Conservation (phyloP, 108 stramenopile genomes). For the Cylindrotheca fusiformis region DNA sequence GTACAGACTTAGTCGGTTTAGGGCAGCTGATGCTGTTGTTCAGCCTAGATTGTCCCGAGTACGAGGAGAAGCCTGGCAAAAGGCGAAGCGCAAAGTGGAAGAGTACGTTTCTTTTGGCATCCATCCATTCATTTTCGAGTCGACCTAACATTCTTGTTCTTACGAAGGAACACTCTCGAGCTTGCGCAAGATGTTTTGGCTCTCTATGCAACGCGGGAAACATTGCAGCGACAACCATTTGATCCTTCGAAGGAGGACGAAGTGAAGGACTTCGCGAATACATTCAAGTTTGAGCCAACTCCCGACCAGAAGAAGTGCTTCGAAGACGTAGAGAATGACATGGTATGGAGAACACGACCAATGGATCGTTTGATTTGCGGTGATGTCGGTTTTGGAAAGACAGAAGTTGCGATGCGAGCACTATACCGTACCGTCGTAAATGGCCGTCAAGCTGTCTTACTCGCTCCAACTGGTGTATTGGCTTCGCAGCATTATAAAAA, state of each 20-base stretch:
- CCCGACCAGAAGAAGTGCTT: constrained; percentile 85
- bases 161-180: constrained; percentile 48
- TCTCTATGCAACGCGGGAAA: constrained; percentile 65
- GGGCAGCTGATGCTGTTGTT: constrained; percentile 69
- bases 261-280: constrained; percentile 66
- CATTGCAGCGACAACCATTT: constrained; percentile 59
- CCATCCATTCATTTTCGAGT: not conserved
- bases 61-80: constrained; percentile 76
- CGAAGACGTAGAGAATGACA: constrained; percentile 91
- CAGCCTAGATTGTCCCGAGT: constrained; percentile 70
- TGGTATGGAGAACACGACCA: constrained; percentile 89
- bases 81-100: constrained; percentile 73
- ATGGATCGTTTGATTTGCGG: constrained; percentile 97
- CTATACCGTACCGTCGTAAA: constrained; percentile 78
- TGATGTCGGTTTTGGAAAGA: constrained; percentile 98
- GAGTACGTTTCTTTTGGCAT: not conserved
- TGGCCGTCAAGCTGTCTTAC: constrained; percentile 87
- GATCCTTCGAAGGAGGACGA: constrained; percentile 58
- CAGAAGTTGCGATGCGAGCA: constrained; percentile 93
- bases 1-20: constrained; percentile 75
- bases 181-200: constrained; percentile 78
- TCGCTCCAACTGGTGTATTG: constrained; percentile 92
- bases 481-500: constrained; percentile 92
- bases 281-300: constrained; percentile 82
- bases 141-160: no score